Base-by-base conservation (phyloP, 2,329 filamentous ascomycete species). In the Neofusicoccum laricinum region DNA sequence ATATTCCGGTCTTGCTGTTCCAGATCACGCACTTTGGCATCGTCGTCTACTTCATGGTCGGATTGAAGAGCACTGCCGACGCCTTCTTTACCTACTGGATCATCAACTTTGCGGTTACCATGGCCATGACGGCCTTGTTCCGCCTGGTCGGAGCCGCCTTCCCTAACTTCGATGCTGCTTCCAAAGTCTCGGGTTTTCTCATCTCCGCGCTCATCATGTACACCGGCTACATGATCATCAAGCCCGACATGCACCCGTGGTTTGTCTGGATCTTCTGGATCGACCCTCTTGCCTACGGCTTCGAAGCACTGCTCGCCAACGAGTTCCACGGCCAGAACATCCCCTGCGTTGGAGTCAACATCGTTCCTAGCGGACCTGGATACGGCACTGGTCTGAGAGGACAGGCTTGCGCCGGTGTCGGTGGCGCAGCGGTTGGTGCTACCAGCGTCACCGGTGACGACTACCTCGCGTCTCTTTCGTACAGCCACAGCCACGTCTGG, bases 61-160 rank as follows among this genome's bases (percentile, higher is more conserved):
- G 90, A 66, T 79, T 97, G 41, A 86, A 90, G 61, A 84, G 90
- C 41, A 87, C 89, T 53, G 80, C 90, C 0, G 89, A 86, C 0
- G 79, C 88, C 0, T 96, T 95, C 80, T 96, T 96, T 80, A 89
- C 91, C 75, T 95, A 90, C 82, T 78, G 91, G 68, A 80, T 96
- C 61, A 83, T 93, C 69, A 87, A 86, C 1, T 91, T 92, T 76
- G 72, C 84, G 64, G 86, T 85, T 0, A 89, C 90, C 0, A 69
- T 96, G 70, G 83, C 85, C 63, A 94, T 94, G 90, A 92, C 89
- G 25, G 92, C 91, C 83, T 84, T 93, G 65, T 95, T 95, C 83
- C 85, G 91, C 40, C 88, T 86, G 14, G 90, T 95, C 66, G 91
- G 85, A 25, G 88, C 90, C 0, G 77, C 80, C 85, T 17, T 92